Evolutionary conservation across 1,139 yeast species (phyloP), one percentile per base, ranked within the genome.

Genomic region (Saccharomyces hybrid): DNA sequence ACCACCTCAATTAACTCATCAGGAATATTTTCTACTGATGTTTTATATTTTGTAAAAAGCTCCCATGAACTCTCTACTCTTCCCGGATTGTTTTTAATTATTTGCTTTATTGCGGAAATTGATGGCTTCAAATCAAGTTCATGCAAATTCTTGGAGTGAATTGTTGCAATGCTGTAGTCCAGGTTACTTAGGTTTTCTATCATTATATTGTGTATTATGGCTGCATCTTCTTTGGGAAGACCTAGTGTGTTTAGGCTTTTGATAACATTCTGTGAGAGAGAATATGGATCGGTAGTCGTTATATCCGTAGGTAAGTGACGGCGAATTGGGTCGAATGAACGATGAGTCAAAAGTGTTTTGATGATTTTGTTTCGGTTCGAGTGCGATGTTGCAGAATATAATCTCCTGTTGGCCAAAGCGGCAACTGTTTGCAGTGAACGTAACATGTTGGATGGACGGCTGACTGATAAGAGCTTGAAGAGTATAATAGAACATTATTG

Each of bases 61-160:
- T 63, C 69, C 70, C 67, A 68, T 2, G 68, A 64, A 49, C 61
- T 64, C 42, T 53, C 53, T 20, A 63, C 67, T 52, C 71, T 62
- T 1, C 70, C 70, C 27, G 71, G 71, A 51, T 68, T 68, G 62
- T 58, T 11, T 58, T 34, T 38, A n/a, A 38, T 4, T 0, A 38
- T 38, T 38, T 38, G 25, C 8, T 38, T 38, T 8, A 38, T 38
- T 5, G 44, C 44, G n/a, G 44, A 16, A 38, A 38, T 5, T 38
- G 44, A 38, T 16, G 44, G 41, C n/a, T n/a, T 47, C 11, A 23
- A n/a, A 27, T 28, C 34, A 23, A 50, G 23, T 16, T 60, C 58
- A 9, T 53, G 44, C 31, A 67, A 53, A 29, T 58, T 57, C 41
- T 58, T 56, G 2, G 62, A 56, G 53, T 64, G 64, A 3, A 64